phyloP scores from a whole-genome alignment of 306 rosid species.

The Prinsepia uniflora region DNA sequence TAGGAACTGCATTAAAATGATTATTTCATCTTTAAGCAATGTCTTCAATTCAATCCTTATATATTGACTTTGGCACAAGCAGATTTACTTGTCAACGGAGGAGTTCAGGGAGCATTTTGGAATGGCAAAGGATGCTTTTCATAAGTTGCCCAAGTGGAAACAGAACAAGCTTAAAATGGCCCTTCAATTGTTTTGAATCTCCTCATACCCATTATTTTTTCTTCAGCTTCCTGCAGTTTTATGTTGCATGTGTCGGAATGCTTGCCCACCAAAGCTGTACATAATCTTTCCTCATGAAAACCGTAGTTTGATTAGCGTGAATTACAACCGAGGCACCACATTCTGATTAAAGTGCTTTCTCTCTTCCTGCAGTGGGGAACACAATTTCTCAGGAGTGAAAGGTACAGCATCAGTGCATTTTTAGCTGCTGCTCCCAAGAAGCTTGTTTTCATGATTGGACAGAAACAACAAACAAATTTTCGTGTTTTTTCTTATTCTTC shows the following conservation, averaged over 20 bases:
- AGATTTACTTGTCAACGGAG: slow-evolving; percentile 78
- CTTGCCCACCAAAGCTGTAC: slow-evolving; percentile 38
- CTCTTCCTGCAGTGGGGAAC: slow-evolving; percentile 48
- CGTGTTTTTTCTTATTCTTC: slow-evolving; percentile 15
- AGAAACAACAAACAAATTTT: slow-evolving; percentile 20
- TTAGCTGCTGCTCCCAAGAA: slow-evolving; percentile 79
- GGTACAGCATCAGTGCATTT: slow-evolving; percentile 82
- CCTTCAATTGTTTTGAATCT: slow-evolving; percentile 70
- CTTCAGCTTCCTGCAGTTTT: slow-evolving; percentile 39
- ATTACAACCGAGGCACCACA: slow-evolving; percentile 8
- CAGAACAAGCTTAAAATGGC: slow-evolving; percentile 97
- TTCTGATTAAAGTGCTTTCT: slow-evolving; percentile 22
- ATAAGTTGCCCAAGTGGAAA: slow-evolving; percentile 93
- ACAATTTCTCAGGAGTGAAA: slow-evolving; percentile 40
- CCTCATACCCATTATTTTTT: slow-evolving; percentile 24
- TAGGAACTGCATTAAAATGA: slow-evolving; percentile 10
- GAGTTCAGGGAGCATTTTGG: slow-evolving; percentile 79
- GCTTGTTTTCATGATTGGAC: slow-evolving; percentile 44
- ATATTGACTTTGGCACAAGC: slow-evolving; percentile 35
- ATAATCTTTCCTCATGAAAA: slow-evolving; percentile 17
- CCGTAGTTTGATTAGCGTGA: slow-evolving; percentile 10
- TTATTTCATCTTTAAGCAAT: not conserved
- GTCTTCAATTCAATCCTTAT: slow-evolving; percentile 31
- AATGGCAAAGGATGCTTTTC: slow-evolving; percentile 66
- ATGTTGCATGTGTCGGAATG: slow-evolving; percentile 49